A percentile compares a stretch with the other conserved stretches of the same genome.
phyloP scores from a whole-genome alignment of 2,329 filamentous ascomycete genomes.

The Penicillium paneum region DNA sequence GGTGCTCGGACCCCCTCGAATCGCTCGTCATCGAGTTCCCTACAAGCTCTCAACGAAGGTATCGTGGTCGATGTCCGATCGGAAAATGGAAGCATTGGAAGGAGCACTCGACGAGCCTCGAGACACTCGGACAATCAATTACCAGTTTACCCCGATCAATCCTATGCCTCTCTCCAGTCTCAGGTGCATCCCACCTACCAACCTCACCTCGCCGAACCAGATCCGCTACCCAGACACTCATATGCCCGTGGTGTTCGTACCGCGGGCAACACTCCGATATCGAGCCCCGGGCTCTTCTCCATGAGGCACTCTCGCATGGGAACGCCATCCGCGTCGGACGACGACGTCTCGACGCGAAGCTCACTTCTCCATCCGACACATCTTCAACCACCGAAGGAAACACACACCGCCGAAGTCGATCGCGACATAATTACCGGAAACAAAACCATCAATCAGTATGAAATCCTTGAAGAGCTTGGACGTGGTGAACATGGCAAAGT shows the following conservation, averaged over 20 bases:
- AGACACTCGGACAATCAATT: conserved; percentile 36
- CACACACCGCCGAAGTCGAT: conserved; percentile 87
- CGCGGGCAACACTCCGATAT: conserved; percentile 47
- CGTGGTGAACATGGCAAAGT: conserved; percentile 97
- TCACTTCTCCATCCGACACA: conserved; percentile 69
- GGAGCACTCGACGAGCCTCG: conserved; percentile 29
- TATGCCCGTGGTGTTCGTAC: conserved; percentile 38
- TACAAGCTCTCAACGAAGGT: conserved; percentile 42
- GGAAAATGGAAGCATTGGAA: conserved; percentile 27
- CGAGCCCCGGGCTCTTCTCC: conserved; percentile 48
- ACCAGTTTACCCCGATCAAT: conserved; percentile 49
- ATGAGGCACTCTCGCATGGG: conserved; percentile 33
- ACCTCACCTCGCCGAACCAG: conserved; percentile 37
- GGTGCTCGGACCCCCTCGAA: conserved; percentile 39
- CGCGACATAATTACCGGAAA: conserved; percentile 84
- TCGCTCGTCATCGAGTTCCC: conserved; percentile 43
- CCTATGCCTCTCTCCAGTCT: conserved; percentile 46
- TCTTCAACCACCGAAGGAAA: conserved; percentile 73
- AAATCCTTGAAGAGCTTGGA: conserved; percentile 93
- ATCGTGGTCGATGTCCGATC: conserved; percentile 37
- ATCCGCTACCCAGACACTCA: conserved; percentile 20
- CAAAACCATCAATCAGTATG: conserved; percentile 96
- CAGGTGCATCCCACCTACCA: conserved; percentile 43
- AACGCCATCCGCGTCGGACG: conserved; percentile 35
- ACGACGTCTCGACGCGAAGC: conserved; percentile 46